phyloP scores from a whole-genome alignment of 768 basidiomycete species.

The Boletus tomentosulus region DNA sequence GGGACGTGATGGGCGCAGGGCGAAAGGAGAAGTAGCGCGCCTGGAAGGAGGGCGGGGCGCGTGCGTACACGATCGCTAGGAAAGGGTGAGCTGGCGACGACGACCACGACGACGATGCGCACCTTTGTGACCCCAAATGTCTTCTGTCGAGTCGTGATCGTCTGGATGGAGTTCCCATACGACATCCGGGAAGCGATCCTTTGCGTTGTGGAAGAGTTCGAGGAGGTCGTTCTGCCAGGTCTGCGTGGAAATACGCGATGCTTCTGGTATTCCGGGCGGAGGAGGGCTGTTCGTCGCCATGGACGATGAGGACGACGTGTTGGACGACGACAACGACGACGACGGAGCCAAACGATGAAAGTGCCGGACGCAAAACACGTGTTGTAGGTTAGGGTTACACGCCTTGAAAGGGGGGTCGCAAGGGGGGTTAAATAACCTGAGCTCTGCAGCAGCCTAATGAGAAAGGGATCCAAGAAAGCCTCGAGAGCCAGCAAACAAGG shows the following conservation, averaged over 20 bases:
- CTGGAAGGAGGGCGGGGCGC: slow-evolving; percentile 90
- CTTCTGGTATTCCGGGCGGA: slow-evolving; percentile 43
- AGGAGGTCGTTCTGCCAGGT: slow-evolving; percentile 82
- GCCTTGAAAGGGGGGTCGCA: slow-evolving; percentile 2
- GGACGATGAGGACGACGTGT: slow-evolving; percentile 22
- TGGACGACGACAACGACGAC: slow-evolving; percentile 22
- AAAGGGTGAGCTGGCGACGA: not conserved
- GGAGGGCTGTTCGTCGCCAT: slow-evolving; percentile 27
- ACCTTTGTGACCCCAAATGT: slow-evolving; percentile 97
- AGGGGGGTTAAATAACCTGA: not conserved
- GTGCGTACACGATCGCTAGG: slow-evolving; percentile 88
- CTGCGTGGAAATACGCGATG: slow-evolving; percentile 60
- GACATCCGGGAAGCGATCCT: slow-evolving; percentile 93
- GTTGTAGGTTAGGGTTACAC: slow-evolving; percentile 25
- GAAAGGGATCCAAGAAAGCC: slow-evolving; percentile 6
- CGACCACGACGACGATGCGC: slow-evolving; percentile 13
- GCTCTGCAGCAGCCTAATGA: not conserved
- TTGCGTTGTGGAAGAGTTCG: slow-evolving; percentile 73
- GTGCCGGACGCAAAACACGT: slow-evolving; percentile 26
- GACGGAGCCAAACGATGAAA: slow-evolving; percentile 7
- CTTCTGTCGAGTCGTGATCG: slow-evolving; percentile 46
- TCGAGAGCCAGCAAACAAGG: not conserved
- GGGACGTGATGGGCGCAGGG: slow-evolving; percentile 50
- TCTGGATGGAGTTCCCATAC: slow-evolving; percentile 79
- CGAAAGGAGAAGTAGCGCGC: slow-evolving; percentile 81